phyloP scores from a whole-genome alignment of 192 early-diverging fungal genomes.

The Umbelopsis sp. region DNA sequence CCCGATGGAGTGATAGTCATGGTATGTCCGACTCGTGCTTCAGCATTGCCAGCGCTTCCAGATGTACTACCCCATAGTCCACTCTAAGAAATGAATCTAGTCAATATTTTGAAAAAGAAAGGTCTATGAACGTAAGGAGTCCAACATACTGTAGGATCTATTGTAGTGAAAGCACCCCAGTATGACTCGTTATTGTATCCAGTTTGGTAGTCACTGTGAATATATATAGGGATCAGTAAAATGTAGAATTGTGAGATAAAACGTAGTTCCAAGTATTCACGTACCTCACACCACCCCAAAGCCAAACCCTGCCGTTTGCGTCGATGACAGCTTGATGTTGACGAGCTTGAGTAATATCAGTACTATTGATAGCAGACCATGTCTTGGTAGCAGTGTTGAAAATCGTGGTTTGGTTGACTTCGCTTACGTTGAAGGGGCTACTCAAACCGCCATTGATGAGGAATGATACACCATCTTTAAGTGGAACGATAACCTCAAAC shows the following conservation, averaged over 20 bases:
- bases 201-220: conserved; percentile 7
- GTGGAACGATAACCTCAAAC: not conserved
- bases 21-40: not conserved
- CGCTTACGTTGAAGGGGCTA: conserved; percentile 2
- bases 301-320: not conserved
- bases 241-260: not conserved
- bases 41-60: not conserved
- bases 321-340: conserved; percentile 5
- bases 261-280: not conserved
- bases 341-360: not conserved
- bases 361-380: not conserved
- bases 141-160: not conserved
- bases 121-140: not conserved
- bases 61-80: not conserved
- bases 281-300: conserved; percentile 14
- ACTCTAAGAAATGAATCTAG: not conserved
- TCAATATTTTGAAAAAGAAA: not conserved
- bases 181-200: not conserved
- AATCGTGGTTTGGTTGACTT: conserved; percentile 5
- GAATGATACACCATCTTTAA: not conserved
- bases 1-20: not conserved
- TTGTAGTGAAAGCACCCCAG: conserved; percentile 4
- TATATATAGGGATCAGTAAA: not conserved
- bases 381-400: conserved; percentile 2
- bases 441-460: conserved; percentile 5